Evolutionary conservation across 2,329 filamentous ascomycete genomes (phyloP).

Genomic region (Fusarium sp.): DNA sequence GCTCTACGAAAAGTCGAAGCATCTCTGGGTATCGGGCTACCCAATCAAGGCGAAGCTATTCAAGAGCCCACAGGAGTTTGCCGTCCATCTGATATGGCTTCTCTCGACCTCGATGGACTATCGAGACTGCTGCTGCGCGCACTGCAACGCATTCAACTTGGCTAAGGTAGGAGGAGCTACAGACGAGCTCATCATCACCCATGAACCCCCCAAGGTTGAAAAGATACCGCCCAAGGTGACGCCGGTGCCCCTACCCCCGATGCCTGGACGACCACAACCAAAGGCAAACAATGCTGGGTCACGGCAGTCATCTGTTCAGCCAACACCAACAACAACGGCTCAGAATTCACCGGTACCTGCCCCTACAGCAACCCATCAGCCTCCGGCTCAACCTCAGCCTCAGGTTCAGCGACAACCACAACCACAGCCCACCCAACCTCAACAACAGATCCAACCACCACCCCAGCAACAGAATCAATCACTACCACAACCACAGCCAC

Average conservation of each 20-base stretch:
- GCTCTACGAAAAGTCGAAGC: slow-evolving; percentile 60
- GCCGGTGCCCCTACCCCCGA: slow-evolving; percentile 50
- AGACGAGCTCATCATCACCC: slow-evolving; percentile 44
- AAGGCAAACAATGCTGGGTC: slow-evolving; percentile 43
- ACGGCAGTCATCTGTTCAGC: slow-evolving; percentile 45
- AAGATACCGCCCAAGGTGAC: slow-evolving; percentile 47
- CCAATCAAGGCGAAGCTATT: slow-evolving; percentile 60
- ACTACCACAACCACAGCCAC: slow-evolving; percentile 15
- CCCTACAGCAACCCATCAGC: neutral
- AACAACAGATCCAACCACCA: slow-evolving; percentile 9
- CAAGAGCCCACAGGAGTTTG: slow-evolving; percentile 65
- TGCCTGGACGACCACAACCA: slow-evolving; percentile 47
- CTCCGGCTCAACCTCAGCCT: slow-evolving; percentile 17
- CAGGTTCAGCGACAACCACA: slow-evolving; percentile 9
- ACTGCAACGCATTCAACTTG: slow-evolving; percentile 53
- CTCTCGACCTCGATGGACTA: slow-evolving; percentile 59
- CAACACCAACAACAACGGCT: slow-evolving; percentile 26
- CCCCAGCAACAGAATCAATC: neutral
- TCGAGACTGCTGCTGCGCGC: slow-evolving; percentile 61
- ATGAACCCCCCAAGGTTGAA: slow-evolving; percentile 37
- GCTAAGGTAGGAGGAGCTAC: slow-evolving; percentile 34
- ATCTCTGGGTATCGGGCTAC: slow-evolving; percentile 62
- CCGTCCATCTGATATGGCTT: slow-evolving; percentile 63
- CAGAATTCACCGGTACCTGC: slow-evolving; percentile 32
- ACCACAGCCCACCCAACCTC: slow-evolving; percentile 23